Evolutionary conservation across 768 basidiomycete species (phyloP).

Genomic region (Xerocomus potaroensis): DNA sequence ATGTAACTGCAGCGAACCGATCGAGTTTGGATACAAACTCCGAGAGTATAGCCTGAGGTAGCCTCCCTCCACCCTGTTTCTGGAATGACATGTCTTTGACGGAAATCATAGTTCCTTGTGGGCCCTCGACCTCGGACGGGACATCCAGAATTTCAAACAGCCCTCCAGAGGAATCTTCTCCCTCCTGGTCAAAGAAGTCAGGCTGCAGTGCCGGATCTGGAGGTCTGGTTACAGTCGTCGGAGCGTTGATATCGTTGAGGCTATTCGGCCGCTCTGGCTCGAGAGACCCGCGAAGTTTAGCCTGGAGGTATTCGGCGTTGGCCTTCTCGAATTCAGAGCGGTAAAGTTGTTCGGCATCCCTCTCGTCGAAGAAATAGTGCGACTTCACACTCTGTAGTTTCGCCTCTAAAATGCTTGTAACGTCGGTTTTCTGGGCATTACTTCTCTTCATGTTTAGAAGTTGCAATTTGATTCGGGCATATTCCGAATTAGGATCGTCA

Average conservation of each 20-base stretch:
- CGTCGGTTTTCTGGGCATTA: slow-evolving; percentile 21
- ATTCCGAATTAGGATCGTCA: slow-evolving; percentile 57
- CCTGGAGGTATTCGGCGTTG: slow-evolving; percentile 42
- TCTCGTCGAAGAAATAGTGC: slow-evolving; percentile 69
- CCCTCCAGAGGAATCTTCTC: slow-evolving; percentile 50
- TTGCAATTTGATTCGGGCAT: slow-evolving; percentile 59
- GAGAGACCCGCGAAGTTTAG: slow-evolving; percentile 34
- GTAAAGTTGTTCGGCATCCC: slow-evolving; percentile 59
- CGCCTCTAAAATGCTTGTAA: slow-evolving; percentile 38
- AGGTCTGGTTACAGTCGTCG: not conserved
- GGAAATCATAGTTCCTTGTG: slow-evolving; percentile 47
- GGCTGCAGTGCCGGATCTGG: slow-evolving; percentile 7
- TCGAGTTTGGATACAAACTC: slow-evolving; percentile 68
- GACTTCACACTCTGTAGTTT: slow-evolving; percentile 45
- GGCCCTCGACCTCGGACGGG: slow-evolving; percentile 52
- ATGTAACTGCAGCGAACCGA: slow-evolving; percentile 71
- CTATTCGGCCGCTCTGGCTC: not conserved
- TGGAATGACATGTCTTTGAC: slow-evolving; percentile 75
- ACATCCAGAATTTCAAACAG: slow-evolving; percentile 73
- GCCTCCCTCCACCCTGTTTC: slow-evolving; percentile 78
- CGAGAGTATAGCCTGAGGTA: slow-evolving; percentile 68
- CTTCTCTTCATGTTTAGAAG: slow-evolving; percentile 44
- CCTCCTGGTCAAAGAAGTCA: slow-evolving; percentile 54
- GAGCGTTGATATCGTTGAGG: not conserved
- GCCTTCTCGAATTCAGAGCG: slow-evolving; percentile 48